Base-by-base conservation (phyloP, 345 rosid species). In the Salix viminalis region DNA sequence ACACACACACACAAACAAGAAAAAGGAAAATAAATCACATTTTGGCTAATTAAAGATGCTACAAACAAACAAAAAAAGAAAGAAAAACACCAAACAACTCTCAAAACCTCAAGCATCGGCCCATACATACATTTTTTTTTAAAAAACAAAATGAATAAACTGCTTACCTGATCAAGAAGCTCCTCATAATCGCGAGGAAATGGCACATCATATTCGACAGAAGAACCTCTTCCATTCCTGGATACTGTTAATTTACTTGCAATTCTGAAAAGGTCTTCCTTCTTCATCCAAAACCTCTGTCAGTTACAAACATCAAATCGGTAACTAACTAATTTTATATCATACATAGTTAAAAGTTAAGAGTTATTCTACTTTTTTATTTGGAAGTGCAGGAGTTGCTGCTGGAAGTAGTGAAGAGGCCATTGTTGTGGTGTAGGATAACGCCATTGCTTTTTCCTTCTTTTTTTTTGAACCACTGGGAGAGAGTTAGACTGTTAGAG, bases 91-190 rank as follows among this genome's bases (percentile, higher is more conserved):
- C 28, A 36, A 26, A 34, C 9, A 46, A 14, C 10, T 26, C 36
- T 4, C 41, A 10, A 24, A 15, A 18, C 5, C 11, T 16, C 5
- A 52, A 30, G 7, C 23, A 32, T 7, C 16, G 11, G 3, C 66
- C 52, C 34, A 23, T 19, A 6, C 44, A 10, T 12, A 30, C 8
- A 1, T n/a, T 42, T 3, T 42, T 3, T 28, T 24, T 24, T 24
- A 6, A 26, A 28, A 48, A 7, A 36, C 0, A 14, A 28, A 7
- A 16, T 46, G 3, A 5, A 64, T 36, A 3, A 61, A 39, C 67
- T 67, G 48, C 87, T 76, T 86, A 94, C 98, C 85, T 92, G 98
- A 65, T 79, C 80, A 77, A 94, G 88, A 70, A 94, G 92, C 77
- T 90, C 92, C 2, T 75, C 60, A 61, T 94, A 94, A 75, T 91